Base-by-base conservation (phyloP, 176 grass and related monocot species). In the Phoenix roebelenii region DNA sequence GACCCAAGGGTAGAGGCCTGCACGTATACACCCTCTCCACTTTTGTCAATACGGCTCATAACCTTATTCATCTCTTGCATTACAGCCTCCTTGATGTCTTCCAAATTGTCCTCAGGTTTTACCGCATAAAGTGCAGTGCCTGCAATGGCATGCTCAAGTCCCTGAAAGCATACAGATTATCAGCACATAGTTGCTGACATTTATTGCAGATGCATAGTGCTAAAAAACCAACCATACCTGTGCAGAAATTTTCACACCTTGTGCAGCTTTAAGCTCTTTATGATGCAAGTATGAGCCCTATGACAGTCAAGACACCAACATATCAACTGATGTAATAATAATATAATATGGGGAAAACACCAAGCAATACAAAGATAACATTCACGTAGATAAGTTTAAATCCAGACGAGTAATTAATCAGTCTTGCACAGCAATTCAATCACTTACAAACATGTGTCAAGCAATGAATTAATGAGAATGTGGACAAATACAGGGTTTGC, bases 161-260 rank as follows among this genome's bases (percentile, higher is more conserved):
- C 90, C 82, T 95, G 83, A 44, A 67, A 77, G 25, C 65, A 23
- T 72, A 48, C 16, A 16, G 48, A 74, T 52, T 15, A 22, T 18
- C 3, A 60, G 60, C 61, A 58, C 35, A 44, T 44, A 54, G 29
- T 72, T 57, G 17, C 20, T 49, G 15, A 30, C 14, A 60, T 18
- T 44, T 44, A 44, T 9, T 44, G 35, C 35, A 44, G 35, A 44
- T 44, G 35, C 10, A 12, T 44, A 3, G 9, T 44, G 30, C 7
- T 16, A 0, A 74, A 30, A 59, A 35, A 26, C 65, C 25, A 71
- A 60, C 69, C 23, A 58, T 61, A 95, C 89, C 89, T 95, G 85
- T 0, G 86, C 90, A 60, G 90, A 95, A 74, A 95, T 84, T 80
- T 95, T 95, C 52, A 95, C 65, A 49, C 90, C 90, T 69, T 89